Percentiles rank a stretch among this genome's conserved stretches.
These are phyloP conservation scores for Torulaspora franciscae DNA, from an alignment of 805 yeast genomes.

Conservation along the genomic window DNA sequence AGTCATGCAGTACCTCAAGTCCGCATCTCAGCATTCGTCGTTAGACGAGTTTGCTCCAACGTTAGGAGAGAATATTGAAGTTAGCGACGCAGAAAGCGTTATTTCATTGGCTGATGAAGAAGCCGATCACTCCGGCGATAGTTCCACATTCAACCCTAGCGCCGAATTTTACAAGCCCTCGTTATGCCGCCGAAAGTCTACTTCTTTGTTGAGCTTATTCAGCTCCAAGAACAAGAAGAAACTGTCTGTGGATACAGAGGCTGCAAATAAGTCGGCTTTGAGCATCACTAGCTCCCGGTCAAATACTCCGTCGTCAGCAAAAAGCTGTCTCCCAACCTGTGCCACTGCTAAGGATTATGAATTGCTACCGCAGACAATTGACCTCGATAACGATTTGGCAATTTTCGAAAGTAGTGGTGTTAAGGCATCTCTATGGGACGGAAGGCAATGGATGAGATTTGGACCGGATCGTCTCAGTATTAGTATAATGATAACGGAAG, in stretches of 20 bases:
- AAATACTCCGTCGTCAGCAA: slow-evolving; percentile 4
- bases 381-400: slow-evolving; percentile 7
- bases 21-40: slow-evolving; percentile 19
- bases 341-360: not conserved
- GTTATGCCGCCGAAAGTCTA: slow-evolving; percentile 20
- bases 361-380: slow-evolving; percentile 13
- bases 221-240: slow-evolving; percentile 20
- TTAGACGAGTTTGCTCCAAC: slow-evolving; percentile 12
- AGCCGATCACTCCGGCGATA: slow-evolving; percentile 1
- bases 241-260: slow-evolving; percentile 11
- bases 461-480: slow-evolving; percentile 10
- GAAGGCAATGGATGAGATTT: slow-evolving; percentile 23
- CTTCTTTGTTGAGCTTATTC: slow-evolving; percentile 30
- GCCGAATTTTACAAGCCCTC: slow-evolving; percentile 22
- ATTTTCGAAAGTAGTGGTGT: slow-evolving; percentile 18
- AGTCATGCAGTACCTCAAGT: slow-evolving; percentile 11
- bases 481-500: slow-evolving; percentile 6
- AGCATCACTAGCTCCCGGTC: not conserved
- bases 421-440: slow-evolving; percentile 26
- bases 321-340: not conserved
- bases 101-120: slow-evolving; percentile 2
- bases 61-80: slow-evolving; percentile 9
- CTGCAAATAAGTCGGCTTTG: slow-evolving; percentile 2
- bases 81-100: slow-evolving; percentile 10
- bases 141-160: slow-evolving; percentile 19